Evolutionary conservation across 768 basidiomycete genomes (phyloP), one percentile per base, ranked within the genome.

Genomic region (Psilocybe subaeruginosa): DNA sequence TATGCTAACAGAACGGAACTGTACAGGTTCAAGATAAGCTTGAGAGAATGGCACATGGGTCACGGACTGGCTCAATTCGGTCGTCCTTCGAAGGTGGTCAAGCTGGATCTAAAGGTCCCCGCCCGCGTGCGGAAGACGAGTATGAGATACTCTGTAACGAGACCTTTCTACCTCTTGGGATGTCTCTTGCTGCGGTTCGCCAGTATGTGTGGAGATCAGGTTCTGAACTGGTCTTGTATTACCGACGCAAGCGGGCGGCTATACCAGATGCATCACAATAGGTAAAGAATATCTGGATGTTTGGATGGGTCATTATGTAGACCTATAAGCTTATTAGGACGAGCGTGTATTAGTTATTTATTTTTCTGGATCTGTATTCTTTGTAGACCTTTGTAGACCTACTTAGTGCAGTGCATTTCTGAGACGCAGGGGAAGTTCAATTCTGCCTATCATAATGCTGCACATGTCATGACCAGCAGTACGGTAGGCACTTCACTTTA

Each of bases 101-200:
- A 45, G 62, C 68, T 67, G 66, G 61, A 62, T 6, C 59, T 23
- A 62, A 49, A 55, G 46, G 65, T 19, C 39, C 67, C 23, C 63
- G 66, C 41, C 59, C 66, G 17, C 74, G 71, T n/a, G 75, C 62
- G 77, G 93, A 94, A 66, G 90, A 94, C 27, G 68, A 82, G 30
- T 90, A 93, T 71, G 96, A 99, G 75, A 86, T 99, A 47, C 72
- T 97, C 29, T 97, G 95, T 74, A 93, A 93, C 66, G 91, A 93
- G 63, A 78, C 82, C n/a, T 77, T 92, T 14, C 79, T 99, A 35
- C 91, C 96, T 23, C 78, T 91, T 29, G 87, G 89, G 64, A 95
- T 97, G 88, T 96, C 92, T 4, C 82, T 99, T 37, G 96, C 92
- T 3, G 91, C 91, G 16, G 89, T 96, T 60, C 87, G 93, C 62